phyloP scores from a whole-genome alignment of 1,284 basidiomycete species.

The Ustilago bromivora region DNA sequence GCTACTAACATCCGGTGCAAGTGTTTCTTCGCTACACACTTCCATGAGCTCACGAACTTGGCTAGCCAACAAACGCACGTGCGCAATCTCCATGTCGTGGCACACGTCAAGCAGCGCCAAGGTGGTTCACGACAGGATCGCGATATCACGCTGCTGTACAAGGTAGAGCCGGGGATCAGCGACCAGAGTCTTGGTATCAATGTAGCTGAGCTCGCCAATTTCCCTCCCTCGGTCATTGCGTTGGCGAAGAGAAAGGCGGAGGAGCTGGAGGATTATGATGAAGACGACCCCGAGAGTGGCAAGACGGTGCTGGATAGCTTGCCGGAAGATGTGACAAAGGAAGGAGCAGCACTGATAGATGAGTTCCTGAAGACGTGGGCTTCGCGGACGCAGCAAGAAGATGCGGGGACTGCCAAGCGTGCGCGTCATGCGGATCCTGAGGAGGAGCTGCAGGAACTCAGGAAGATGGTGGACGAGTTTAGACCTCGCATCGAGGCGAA shows the following conservation, averaged over 20 bases:
- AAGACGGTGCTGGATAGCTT: conserved; percentile 32
- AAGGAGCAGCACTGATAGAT: conserved; percentile 84
- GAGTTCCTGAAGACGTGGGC: conserved; percentile 84
- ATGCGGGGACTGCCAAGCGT: conserved; percentile 17
- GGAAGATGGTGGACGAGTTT: conserved; percentile 77
- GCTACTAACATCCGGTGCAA: conserved; percentile 82
- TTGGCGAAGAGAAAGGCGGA: conserved; percentile 95
- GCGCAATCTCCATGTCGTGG: conserved; percentile 94
- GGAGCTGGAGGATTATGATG: conserved; percentile 91
- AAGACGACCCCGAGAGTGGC: conserved; percentile 17
- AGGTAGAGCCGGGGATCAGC: conserved; percentile 78
- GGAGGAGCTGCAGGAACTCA: conserved; percentile 77
- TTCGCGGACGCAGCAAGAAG: conserved; percentile 23
- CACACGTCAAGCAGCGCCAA: conserved; percentile 79
- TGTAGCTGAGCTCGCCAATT: conserved; percentile 94
- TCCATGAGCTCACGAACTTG: conserved; percentile 94
- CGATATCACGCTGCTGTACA: conserved; percentile 83
- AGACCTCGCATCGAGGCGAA: conserved; percentile 79
- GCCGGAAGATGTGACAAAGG: conserved; percentile 76
- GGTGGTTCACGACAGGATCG: conserved; percentile 75
- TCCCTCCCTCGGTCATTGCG: conserved; percentile 92
- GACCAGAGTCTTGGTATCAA: conserved; percentile 99
- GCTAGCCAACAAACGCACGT: conserved; percentile 88
- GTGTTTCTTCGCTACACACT: conserved; percentile 94
- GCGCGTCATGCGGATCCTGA: conserved; percentile 71